Evolutionary conservation across 345 rosid genomes (phyloP), one percentile per base, ranked within the genome.

Genomic region (Physaria fendleri): DNA sequence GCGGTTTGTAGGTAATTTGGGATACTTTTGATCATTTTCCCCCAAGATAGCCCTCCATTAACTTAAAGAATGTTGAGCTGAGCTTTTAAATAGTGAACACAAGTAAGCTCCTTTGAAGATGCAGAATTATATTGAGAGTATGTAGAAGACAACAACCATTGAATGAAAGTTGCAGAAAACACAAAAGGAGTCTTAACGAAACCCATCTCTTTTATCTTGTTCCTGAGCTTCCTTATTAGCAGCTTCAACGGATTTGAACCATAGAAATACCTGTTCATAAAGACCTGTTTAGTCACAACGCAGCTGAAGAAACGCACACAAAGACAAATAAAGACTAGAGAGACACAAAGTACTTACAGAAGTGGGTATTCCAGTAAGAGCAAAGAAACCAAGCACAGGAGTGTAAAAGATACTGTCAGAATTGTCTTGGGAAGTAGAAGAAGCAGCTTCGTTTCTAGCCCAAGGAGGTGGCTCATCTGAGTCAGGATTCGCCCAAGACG

Each of bases 321-420:
- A 29, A 28, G 20, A 32, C 39, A n/a, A n/a, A 9, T 1, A 2
- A n/a, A 41, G 43, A 32, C 12, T n/a, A 50, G 25, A 14, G 52
- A 46, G 38, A 18, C 34, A 18, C 25, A 24, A 16, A 27, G 10
- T 60, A 73, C 95, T 89, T 57, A 89, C 97, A 10, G 97, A 82
- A 48, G 91, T 79, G 11, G 95, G 97, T 64, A 93, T 75, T 62
- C 99, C 97, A 1, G 99, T 81, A 13, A 87, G 67, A 2, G 76
- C 90, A 61, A 93, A 93, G 81, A 93, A 93, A 27, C 99, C 99
- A 1, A 93, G 99, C 68, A 89, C 22, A 9, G 99, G 97, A 34
- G 95, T 76, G 27, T 93, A 93, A 49, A 87, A 85, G 66, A 87
- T 56, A 68, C 85, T 87, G 59, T 93, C 96, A 0, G 92, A n/a